Conservation (phyloP, 2,329 filamentous ascomycete species). For the Aspergillus sp. region DNA sequence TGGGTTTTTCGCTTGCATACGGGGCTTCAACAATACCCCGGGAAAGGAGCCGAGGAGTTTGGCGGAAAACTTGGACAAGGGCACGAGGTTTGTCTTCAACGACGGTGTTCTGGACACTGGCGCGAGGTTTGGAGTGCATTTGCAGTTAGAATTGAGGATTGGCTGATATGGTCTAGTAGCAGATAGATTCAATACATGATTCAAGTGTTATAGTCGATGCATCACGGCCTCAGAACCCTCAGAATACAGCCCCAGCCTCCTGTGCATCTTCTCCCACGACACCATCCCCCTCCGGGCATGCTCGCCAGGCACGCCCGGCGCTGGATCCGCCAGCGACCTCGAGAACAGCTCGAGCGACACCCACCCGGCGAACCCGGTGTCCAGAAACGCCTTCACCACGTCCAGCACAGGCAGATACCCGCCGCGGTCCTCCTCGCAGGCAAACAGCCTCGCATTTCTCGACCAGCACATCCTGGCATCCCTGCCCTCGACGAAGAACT, state of each 20-base stretch:
- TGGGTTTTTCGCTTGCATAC: not conserved
- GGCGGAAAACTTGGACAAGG: not conserved
- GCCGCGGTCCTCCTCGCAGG: conserved; percentile 52
- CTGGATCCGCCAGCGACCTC: conserved; percentile 43
- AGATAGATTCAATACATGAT: too few relatives aligned
- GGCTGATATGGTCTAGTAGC: too few relatives aligned
- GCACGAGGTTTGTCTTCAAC: conserved; percentile 14
- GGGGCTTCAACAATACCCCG: conserved; percentile 4
- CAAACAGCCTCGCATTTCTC: conserved; percentile 62
- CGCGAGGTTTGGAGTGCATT: too few relatives aligned
- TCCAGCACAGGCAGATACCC: conserved; percentile 59
- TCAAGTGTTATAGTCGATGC: too few relatives aligned
- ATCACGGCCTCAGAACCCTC: too few relatives aligned
- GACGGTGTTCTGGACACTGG: conserved; percentile 4
- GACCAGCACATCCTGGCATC: conserved; percentile 67
- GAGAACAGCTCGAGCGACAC: conserved; percentile 65
- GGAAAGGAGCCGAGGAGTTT: not conserved
- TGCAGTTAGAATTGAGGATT: too few relatives aligned
- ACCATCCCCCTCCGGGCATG: not conserved
- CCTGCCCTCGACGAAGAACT: conserved; percentile 50
- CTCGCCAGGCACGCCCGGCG: not conserved
- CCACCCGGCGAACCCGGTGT: conserved; percentile 56
- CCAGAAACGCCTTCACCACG: conserved; percentile 53
- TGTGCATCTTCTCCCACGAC: not conserved
- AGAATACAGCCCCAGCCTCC: not conserved